Percentiles rank a stretch among this genome's conserved stretches.
phyloP scores from a whole-genome alignment of 2,329 filamentous ascomycete genomes.

The Neofusicoccum ribis region DNA sequence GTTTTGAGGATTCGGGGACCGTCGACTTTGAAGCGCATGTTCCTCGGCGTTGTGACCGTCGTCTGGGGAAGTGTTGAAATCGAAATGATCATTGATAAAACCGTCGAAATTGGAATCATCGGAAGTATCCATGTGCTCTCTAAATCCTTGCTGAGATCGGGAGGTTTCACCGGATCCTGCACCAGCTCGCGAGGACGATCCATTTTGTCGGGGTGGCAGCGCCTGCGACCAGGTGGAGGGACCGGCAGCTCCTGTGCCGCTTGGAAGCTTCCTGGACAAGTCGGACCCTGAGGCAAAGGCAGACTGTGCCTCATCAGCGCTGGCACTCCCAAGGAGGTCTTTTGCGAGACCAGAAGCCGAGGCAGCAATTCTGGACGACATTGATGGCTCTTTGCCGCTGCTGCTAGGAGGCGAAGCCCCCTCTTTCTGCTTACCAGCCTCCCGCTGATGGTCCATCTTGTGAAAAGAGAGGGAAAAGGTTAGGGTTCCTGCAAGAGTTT shows the following conservation, averaged over 20 bases:
- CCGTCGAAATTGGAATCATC: not conserved
- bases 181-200: slow-evolving; percentile 11
- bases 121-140: not conserved
- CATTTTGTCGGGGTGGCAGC: slow-evolving; percentile 19
- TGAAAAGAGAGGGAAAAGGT: not conserved
- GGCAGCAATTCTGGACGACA: slow-evolving; percentile 23
- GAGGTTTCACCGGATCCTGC: not conserved
- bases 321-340: slow-evolving; percentile 18
- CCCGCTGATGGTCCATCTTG: slow-evolving; percentile 6
- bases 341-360: slow-evolving; percentile 24
- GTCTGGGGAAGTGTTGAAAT: too few species aligned
- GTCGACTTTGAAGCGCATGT: too few species aligned
- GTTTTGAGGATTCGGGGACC: not conserved
- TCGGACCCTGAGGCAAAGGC: slow-evolving; percentile 16
- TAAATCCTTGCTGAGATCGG: slow-evolving; percentile 4
- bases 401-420: slow-evolving; percentile 6
- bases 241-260: slow-evolving; percentile 10
- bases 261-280: slow-evolving; percentile 19
- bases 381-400: slow-evolving; percentile 20
- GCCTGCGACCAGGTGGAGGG: slow-evolving; percentile 20
- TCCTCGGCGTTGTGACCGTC: too few species aligned
- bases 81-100: too few species aligned
- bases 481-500: not conserved
- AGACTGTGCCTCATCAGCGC: slow-evolving; percentile 19
- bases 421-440: not conserved